Evolutionary conservation across 805 yeast species (phyloP), one percentile per base, ranked within the genome.

Genomic region (Wickerhamomyces subpelliculosus): DNA sequence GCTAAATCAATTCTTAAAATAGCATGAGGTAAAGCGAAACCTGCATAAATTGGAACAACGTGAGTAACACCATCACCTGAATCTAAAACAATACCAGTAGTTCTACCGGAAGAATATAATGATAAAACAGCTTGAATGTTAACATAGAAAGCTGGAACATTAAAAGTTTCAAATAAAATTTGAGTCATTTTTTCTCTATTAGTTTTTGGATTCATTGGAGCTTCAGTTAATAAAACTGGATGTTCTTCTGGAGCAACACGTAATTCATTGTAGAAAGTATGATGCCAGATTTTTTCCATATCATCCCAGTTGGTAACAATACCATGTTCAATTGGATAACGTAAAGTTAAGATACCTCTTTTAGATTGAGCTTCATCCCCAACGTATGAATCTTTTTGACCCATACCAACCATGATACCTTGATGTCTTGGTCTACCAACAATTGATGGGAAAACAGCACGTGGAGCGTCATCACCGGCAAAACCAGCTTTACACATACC

Each of bases 401-500:
- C 97, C 96, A 93, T 88, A 72, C 98, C 98, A 59, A 90, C 97
- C 97, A 89, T 89, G 78, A 88, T 89, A 82, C 97, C 97, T 72
- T 93, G 97, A 71, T 93, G 98, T 81, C 96, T 89, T 77, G 98
- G 97, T 77, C 98, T 93, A 75, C 98, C 98, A 52, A 90, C 98
- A 64, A 93, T 90, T 48, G 97, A 93, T 65, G 98, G 98, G 90
- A 93, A 93, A 58, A 93, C 98, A 62, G 98, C 97, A 72, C 97
- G 85, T 67, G 98, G 98, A 52, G 97, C 97, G 76, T 93, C 98
- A 67, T 93, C 97, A 78, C 98, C 98, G 80, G 98, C 97, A 68
- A 89, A 93, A 73, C 98, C 98, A 90, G 98, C 98, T 71, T 93
- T 93, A 83, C 98, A 93, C 97, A 93, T 93, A 80, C 98, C 98